Conservation (phyloP, 805 yeast genomes). For the Zygotorulaspora sp. region DNA sequence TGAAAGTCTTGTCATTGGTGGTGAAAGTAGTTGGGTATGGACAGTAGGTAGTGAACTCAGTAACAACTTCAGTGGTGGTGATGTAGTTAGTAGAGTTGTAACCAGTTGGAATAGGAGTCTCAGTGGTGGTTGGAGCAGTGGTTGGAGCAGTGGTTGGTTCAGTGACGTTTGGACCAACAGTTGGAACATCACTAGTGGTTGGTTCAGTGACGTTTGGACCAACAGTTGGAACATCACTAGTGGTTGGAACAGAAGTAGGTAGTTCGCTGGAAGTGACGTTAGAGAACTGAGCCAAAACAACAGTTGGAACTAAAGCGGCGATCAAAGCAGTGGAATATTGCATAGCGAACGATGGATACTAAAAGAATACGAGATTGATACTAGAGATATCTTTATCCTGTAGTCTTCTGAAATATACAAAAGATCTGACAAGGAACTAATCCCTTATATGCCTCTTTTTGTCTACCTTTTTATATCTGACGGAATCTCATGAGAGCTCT, state of each 20-base stretch:
- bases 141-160: slow-evolving; percentile 39
- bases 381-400: too few relatives aligned
- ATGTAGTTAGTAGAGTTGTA: slow-evolving; percentile 50
- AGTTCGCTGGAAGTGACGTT: slow-evolving; percentile 3
- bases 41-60: slow-evolving; percentile 77
- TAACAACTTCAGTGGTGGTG: slow-evolving; percentile 45
- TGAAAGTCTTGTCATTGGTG: slow-evolving; percentile 64
- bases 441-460: neutral
- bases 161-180: neutral
- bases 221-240: neutral
- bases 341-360: slow-evolving; percentile 8
- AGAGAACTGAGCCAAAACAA: slow-evolving; percentile 10
- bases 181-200: neutral
- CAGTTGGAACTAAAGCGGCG: slow-evolving; percentile 9
- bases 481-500: too few relatives aligned
- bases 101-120: slow-evolving; percentile 32
- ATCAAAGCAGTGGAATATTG: slow-evolving; percentile 9
- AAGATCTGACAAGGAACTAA: neutral
- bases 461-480: neutral
- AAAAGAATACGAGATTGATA: too few relatives aligned
- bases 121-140: slow-evolving; percentile 42
- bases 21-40: slow-evolving; percentile 65
- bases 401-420: neutral
- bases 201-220: neutral
- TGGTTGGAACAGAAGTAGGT: neutral